Base-by-base conservation (phyloP, 1,284 basidiomycete species). In the Fomitopsis palustris region DNA sequence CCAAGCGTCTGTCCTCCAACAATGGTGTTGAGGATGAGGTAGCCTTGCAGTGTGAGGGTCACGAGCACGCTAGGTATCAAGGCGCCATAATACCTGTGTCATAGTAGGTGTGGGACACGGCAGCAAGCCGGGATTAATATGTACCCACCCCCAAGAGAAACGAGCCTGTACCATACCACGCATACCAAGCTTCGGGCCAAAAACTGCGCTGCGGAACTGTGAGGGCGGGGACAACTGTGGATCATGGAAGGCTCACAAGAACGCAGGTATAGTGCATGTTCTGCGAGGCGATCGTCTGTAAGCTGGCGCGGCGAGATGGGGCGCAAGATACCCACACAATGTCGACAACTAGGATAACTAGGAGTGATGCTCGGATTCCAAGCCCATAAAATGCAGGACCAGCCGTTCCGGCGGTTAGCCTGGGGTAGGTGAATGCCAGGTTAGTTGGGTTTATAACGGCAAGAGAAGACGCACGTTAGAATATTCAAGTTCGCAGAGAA, bases 1-100 rank as follows among this genome's bases (percentile, higher is more conserved):
- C 84, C 81, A 37, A 93, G 74, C 0, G 85, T 83, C 69, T 93
- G 90, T 0, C 89, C 91, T 7, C 88, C 91, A 53, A 90, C 78
- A 65, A 93, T 92, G 55, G 81, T 84, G 65, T 89, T 90, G 54
- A 95, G 74, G 54, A 91, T 83, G 57, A 89, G 76, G 73, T 85
- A 93, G 0, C 90, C 88, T 68, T 89, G 77, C 74, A 86, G 80
- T 49, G 81, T 77, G 61, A 85, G 69, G 2, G 87, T 83, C 62
- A 90, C 90, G 55, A 90, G 75, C 29, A 80, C 61, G 25, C 84
- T 83, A 21, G 88, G 86, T 29, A 90, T 73, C 33, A 85, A 75
- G 2, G 82, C 80, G 1, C 82, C 85, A 64, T 81, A 84, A 66
- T 84, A 87, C 16, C 87, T 88, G 14, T 8, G 5, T 19, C n/a